phyloP scores from a whole-genome alignment of 345 rosid species.

The Eucalyptus cloeziana region DNA sequence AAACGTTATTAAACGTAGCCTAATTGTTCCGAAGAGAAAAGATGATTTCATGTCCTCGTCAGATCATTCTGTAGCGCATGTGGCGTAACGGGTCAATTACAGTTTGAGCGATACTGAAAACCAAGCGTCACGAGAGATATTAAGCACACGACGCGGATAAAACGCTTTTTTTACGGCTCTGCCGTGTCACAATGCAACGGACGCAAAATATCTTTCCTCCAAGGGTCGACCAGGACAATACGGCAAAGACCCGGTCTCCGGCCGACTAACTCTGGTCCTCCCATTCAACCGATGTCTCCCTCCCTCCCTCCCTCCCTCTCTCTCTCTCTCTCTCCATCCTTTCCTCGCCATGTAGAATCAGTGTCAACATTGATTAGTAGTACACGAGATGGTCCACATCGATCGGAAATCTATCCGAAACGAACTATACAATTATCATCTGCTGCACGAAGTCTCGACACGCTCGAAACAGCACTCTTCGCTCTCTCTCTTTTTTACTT shows the following conservation, averaged over 20 bases:
- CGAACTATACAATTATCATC: background rate
- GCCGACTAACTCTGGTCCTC: background rate
- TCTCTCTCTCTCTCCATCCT: background rate
- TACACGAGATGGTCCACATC: background rate
- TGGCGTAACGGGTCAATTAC: background rate
- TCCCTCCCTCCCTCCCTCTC: too few relatives aligned
- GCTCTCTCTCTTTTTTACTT: background rate
- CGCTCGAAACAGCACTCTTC: background rate
- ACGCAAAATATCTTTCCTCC: background rate
- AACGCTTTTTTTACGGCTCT: background rate
- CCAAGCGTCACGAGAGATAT: background rate
- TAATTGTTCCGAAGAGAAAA: background rate
- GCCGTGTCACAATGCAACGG: background rate
- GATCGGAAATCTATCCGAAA: background rate
- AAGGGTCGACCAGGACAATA: background rate
- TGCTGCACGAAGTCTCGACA: background rate
- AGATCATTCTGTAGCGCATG: background rate
- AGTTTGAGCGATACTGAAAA: fast-evolving
- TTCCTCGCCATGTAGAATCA: background rate
- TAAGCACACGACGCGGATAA: background rate
- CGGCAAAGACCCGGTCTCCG: background rate
- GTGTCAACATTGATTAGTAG: background rate
- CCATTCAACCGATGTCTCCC: background rate
- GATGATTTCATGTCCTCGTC: background rate
- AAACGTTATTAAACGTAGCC: too few relatives aligned